Conservation (phyloP, 2,329 filamentous ascomycete genomes). For the Neophaeococcomyces mojaviensis region DNA sequence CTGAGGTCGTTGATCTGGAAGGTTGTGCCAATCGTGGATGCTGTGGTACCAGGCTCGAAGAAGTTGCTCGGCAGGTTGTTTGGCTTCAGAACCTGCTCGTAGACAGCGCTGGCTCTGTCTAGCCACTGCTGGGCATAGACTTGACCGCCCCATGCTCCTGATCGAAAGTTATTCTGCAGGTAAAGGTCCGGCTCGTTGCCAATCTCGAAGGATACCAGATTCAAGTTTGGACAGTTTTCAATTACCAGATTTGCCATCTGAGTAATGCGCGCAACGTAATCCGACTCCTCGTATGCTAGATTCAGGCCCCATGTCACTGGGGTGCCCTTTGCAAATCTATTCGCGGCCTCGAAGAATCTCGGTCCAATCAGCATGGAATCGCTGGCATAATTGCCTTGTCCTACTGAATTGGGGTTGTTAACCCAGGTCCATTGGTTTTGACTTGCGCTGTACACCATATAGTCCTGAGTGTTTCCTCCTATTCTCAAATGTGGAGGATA, state of each 20-base stretch:
- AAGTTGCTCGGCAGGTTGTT: constrained; percentile 34
- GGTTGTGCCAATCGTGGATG: constrained; percentile 45
- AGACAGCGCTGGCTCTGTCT: constrained; percentile 37
- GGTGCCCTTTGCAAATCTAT: constrained; percentile 44
- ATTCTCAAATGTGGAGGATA: constrained; percentile 43
- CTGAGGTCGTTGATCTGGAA: constrained; percentile 40
- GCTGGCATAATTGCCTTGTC: constrained; percentile 34
- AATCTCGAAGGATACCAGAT: constrained; percentile 27
- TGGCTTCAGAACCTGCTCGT: constrained; percentile 39
- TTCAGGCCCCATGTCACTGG: constrained; percentile 46
- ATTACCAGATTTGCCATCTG: constrained; percentile 29
- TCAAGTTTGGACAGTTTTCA: constrained; percentile 17
- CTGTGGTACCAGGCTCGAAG: constrained; percentile 44
- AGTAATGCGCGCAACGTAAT: constrained; percentile 39
- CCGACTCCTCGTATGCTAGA: constrained; percentile 39
- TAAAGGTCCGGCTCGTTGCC: constrained; percentile 28
- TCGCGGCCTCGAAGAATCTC: constrained; percentile 40
- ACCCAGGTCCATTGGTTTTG: constrained; percentile 32
- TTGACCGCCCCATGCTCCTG: constrained; percentile 36
- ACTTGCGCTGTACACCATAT: constrained; percentile 38
- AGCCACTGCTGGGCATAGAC: constrained; percentile 41
- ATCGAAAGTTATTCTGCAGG: constrained; percentile 38
- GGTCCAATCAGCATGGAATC: constrained; percentile 43
- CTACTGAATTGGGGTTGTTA: constrained; percentile 30
- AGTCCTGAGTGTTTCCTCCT: constrained; percentile 46